These are phyloP conservation scores for Eimeria necatrix DNA, from an alignment of 169 alveolate species.

Conservation along the genomic window DNA sequence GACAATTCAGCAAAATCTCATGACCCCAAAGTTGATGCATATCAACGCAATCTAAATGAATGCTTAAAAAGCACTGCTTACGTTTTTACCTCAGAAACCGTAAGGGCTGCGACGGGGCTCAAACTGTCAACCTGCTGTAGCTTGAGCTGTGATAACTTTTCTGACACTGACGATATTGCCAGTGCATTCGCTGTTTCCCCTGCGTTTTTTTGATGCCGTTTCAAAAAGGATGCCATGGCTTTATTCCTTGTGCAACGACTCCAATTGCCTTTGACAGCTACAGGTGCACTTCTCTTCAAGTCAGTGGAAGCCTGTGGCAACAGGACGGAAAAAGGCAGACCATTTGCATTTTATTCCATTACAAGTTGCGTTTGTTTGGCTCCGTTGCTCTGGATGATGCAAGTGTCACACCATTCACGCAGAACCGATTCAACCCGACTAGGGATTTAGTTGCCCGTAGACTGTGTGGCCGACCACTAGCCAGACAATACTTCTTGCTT, in stretches of 20 bases:
- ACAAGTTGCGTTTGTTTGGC: too few species aligned
- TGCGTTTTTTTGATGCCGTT: not conserved
- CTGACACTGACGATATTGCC: slow-evolving; percentile 14
- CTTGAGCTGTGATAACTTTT: not conserved
- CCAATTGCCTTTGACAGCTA: slow-evolving; percentile 50
- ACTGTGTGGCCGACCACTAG: not conserved
- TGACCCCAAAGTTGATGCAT: too few species aligned
- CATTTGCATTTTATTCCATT: not conserved
- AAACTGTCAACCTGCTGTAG: slow-evolving; percentile 46
- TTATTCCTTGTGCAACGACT: slow-evolving; percentile 2
- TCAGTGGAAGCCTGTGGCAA: slow-evolving; percentile 26
- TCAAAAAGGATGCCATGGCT: slow-evolving; percentile 53
- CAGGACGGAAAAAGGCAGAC: not conserved
- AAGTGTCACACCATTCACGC: too few species aligned
- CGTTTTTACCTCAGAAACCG: not conserved
- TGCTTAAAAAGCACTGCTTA: too few species aligned
- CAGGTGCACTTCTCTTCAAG: slow-evolving; percentile 36
- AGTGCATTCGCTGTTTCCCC: not conserved
- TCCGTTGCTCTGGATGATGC: too few species aligned
- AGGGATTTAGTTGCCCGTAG: not conserved
- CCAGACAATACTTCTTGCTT: not conserved
- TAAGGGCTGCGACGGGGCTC: slow-evolving; percentile 22
- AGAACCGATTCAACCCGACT: too few species aligned
- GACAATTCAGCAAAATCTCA: too few species aligned
- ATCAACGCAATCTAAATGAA: too few species aligned